These are phyloP conservation scores for Kurtzmaniella quercitrusa DNA, from an alignment of 1,139 yeast genomes.

Conservation along the genomic window DNA sequence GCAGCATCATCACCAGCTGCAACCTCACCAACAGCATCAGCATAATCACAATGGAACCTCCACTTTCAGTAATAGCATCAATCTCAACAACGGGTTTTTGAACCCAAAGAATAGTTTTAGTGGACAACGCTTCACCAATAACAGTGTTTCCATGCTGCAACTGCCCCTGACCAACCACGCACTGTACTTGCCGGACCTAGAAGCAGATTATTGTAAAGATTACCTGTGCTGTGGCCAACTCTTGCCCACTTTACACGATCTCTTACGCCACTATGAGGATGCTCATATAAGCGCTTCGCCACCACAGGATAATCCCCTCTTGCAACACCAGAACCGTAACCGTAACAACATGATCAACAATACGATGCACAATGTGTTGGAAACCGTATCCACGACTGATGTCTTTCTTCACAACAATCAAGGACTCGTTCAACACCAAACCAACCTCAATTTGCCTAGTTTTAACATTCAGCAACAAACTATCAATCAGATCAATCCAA, in stretches of 20 bases:
- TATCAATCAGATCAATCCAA: conserved; percentile 12
- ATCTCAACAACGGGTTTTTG: conserved; percentile 16
- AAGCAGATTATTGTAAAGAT: conserved; percentile 94
- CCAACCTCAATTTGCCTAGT: conserved; percentile 14
- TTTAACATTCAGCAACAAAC: conserved; percentile 22
- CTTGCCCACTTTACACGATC: conserved; percentile 88
- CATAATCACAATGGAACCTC: conserved; percentile 6
- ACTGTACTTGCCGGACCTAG: conserved; percentile 83
- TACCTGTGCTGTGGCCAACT: conserved; percentile 93
- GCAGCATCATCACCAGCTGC: conserved; percentile 13
- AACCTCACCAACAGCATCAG: conserved; percentile 6
- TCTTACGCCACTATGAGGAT: conserved; percentile 92
- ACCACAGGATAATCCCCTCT: conserved; percentile 41
- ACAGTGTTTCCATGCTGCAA: conserved; percentile 29
- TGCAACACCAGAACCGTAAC: conserved; percentile 28
- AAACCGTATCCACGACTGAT: conserved; percentile 84
- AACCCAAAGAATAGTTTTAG: conserved; percentile 30
- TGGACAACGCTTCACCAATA: conserved; percentile 31
- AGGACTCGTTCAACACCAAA: conserved; percentile 6
- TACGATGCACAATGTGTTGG: conserved; percentile 50
- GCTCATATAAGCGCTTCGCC: conserved; percentile 84
- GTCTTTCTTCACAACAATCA: conserved; percentile 56
- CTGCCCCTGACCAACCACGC: conserved; percentile 66
- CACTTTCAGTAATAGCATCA: conserved; percentile 5
- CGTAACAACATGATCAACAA: conserved; percentile 29